These are phyloP conservation scores for Laburnicola sp. DNA, from an alignment of 2,329 filamentous ascomycete species.

Conservation along the genomic window DNA sequence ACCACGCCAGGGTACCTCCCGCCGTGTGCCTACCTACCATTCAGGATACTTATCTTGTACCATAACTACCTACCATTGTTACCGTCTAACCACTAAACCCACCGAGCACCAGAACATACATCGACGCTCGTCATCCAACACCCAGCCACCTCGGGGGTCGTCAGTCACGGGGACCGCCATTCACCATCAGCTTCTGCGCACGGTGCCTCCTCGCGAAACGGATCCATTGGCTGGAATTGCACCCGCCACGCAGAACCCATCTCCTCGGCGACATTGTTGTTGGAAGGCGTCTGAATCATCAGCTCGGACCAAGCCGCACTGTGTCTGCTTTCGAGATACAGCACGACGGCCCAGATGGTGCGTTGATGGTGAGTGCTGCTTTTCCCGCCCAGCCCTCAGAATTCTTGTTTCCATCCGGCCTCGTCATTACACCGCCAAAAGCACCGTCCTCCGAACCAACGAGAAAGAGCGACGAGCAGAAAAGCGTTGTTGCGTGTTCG, in stretches of 20 bases:
- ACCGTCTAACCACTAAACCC: conserved; percentile 37
- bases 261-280: conserved; percentile 26
- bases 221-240: conserved; percentile 39
- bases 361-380: conserved; percentile 34
- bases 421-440: neutral
- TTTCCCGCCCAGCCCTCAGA: neutral
- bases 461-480: neutral
- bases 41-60: conserved; percentile 21
- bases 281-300: conserved; percentile 30
- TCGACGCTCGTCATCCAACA: conserved; percentile 16
- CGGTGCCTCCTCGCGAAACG: conserved; percentile 29
- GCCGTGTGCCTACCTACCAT: neutral
- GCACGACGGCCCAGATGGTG: conserved; percentile 38
- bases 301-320: conserved; percentile 39
- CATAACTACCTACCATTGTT: conserved; percentile 24
- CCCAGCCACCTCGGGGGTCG: conserved; percentile 22
- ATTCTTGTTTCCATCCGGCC: neutral
- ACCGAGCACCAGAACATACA: conserved; percentile 24
- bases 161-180: conserved; percentile 39
- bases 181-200: conserved; percentile 35
- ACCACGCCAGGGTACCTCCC: neutral
- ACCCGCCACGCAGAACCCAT: conserved; percentile 33
- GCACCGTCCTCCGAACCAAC: neutral
- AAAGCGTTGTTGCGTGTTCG: neutral
- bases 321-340: conserved; percentile 37